Base-by-base conservation (phyloP, 495 filamentous ascomycete genomes). In the Margaritispora aquatica region DNA sequence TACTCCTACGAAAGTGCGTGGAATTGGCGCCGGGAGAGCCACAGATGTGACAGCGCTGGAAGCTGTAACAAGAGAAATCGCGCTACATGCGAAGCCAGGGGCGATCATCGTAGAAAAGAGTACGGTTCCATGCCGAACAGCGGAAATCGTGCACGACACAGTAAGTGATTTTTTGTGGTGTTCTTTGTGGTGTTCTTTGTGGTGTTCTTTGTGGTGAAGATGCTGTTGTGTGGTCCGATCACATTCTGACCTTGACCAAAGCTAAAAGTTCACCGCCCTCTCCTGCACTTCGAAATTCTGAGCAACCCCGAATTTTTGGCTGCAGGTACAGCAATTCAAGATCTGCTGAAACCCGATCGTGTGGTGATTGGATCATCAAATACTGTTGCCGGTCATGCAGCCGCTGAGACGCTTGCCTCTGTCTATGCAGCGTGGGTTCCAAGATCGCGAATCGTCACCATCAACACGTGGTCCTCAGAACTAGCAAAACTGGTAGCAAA, bases 231-330 rank as follows among this genome's bases (percentile, higher is more conserved):
- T n/a, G n/a, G n/a, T n/a, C n/a, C n/a, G 38, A 10, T 51, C 20
- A 21, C 20, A 2, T 22, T 51, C 48, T 44, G 15, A 44, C 38
- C 17, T 44, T 3, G 86, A 87, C 31, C 8, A 1, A 15, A 7
- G 91, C 84, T 67, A 21, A 79, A 85, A 76, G 79, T 66, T 26
- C 54, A 54, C n/a, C 57, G 23, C 26, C 31, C 26, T 27, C 22
- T 31, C 23, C 73, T 84, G 17, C 74, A 69, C 3, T 91, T 93
- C 60, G 86, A 93, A 60, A 79, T 95, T 24, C 78, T 95, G 2
- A 91, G 88, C 11, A 95, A 92, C 67, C 90, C 90, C 2, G 89
- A 95, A 64, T 93, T 92, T 61, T 75, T 93, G 0, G 85, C 90
- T 10, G 88, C 90, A 59, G 90, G 90, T 17, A 89, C 86, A 0